A percentile compares a stretch with the other conserved stretches of the same genome.
phyloP scores from a whole-genome alignment of 1,284 basidiomycete species.

The Boletellus deceptivus region DNA sequence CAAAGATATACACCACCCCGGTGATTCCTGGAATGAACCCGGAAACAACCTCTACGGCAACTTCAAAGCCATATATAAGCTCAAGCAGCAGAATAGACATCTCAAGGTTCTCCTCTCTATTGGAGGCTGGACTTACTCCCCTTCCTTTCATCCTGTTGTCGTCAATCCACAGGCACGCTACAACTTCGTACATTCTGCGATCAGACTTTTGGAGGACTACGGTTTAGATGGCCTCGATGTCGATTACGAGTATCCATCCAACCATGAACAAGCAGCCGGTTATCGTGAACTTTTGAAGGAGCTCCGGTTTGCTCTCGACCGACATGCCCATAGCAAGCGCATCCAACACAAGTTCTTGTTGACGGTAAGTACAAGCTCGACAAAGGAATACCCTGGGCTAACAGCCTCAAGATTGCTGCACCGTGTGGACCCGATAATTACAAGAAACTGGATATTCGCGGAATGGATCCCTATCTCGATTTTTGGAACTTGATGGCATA shows the following conservation, averaged over 20 bases:
- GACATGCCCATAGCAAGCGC: slow-evolving; percentile 58
- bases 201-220: slow-evolving; percentile 81
- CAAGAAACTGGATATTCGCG: slow-evolving; percentile 69
- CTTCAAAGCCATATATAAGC: slow-evolving; percentile 86
- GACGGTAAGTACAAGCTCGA: slow-evolving; percentile 51
- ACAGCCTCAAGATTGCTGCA: slow-evolving; percentile 69
- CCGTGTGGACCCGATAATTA: slow-evolving; percentile 92
- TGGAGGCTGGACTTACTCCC: slow-evolving; percentile 90
- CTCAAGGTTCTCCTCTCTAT: slow-evolving; percentile 86
- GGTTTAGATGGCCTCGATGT: slow-evolving; percentile 74
- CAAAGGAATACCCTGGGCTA: slow-evolving; percentile 3
- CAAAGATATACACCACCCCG: slow-evolving; percentile 82
- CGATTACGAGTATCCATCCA: slow-evolving; percentile 84
- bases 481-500: slow-evolving; percentile 99
- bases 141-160: slow-evolving; percentile 75
- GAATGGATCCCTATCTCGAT: slow-evolving; percentile 87
- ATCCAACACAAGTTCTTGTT: slow-evolving; percentile 66
- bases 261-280: slow-evolving; percentile 67
- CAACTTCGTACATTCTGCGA: slow-evolving; percentile 76
- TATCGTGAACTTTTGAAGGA: slow-evolving; percentile 73
- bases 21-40: slow-evolving; percentile 87
- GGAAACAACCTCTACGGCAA: slow-evolving; percentile 91
- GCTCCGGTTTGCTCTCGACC: slow-evolving; percentile 66
- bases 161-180: slow-evolving; percentile 58
- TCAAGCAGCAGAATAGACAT: slow-evolving; percentile 86